Evolutionary conservation across 192 early-diverging fungal genomes (phyloP), one percentile per base, ranked within the genome.

Genomic region (Dissophora globulifera): DNA sequence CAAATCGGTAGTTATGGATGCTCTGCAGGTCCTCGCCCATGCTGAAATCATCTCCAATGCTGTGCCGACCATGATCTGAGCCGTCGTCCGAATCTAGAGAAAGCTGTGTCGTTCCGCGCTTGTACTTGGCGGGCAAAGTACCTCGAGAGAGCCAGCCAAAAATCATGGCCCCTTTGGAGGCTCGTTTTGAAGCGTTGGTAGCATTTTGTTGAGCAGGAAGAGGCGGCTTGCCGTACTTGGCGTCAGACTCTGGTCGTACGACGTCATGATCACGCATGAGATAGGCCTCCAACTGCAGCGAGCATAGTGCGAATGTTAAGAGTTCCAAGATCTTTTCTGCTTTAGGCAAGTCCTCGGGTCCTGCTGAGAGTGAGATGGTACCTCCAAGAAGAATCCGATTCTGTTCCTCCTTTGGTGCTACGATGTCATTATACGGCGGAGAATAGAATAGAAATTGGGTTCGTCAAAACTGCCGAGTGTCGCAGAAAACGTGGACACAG

Each of bases 251-350:
- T 29, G 25, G 55, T 29, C 70, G 75, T 26, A 81, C 31, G 32
- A 87, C 87, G 67, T 82, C 88, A 72, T 94, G 84, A 76, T 96
- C 91, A 16, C 83, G 70, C 48, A 94, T 81, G 27, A 97, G 60
- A 35, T 81, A 84, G 7, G 85, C 83, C 67, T 97, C 95, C 32
- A 96, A 78, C 50, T 88, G 78, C 23, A 95, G 80, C 58, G 89
- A 94, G 81, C 93, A 94, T 0, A 91, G 82, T 11, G 93, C 84
- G 58, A 90, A 91, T 12, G 92, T 83, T 19, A 93, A 76, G 13
- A 95, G 58, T 35, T 90, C 85, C n/a, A 93, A 80, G 16, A 96
- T 89, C 58, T 85, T 83, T 70, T 95, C 95, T 29, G 93, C 80
- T 17, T 84, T 85, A 19, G 69, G 81, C 51, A 96, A 83, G 20